These are phyloP conservation scores for Paragyromitra xinjiangensis DNA, from an alignment of 495 filamentous ascomycete genomes.

Conservation along the genomic window DNA sequence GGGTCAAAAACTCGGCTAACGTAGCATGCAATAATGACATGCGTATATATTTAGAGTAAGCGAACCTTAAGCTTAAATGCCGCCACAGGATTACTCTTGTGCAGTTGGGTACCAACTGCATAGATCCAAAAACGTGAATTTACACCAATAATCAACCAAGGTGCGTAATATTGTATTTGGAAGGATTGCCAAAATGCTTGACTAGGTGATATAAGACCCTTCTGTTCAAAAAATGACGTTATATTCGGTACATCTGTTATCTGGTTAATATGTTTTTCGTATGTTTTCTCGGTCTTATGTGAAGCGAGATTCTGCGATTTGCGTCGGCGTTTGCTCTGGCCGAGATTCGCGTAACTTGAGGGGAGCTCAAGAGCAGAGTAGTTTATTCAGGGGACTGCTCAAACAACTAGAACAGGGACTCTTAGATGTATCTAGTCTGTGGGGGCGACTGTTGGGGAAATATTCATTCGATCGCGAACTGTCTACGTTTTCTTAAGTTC, in stretches of 20 bases:
- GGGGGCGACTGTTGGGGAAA: too few relatives aligned
- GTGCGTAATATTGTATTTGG: neutral
- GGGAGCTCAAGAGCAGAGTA: too few relatives aligned
- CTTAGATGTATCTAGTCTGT: too few relatives aligned
- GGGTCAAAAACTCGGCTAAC: too few relatives aligned
- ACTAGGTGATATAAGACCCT: neutral
- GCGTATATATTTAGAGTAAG: neutral
- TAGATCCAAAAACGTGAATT: too few relatives aligned
- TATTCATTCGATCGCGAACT: too few relatives aligned
- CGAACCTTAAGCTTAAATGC: neutral
- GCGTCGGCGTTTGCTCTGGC: neutral
- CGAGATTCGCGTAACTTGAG: neutral
- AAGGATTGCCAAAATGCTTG: neutral
- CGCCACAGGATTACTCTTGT: neutral
- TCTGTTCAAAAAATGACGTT: neutral
- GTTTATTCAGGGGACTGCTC: too few relatives aligned
- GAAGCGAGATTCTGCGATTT: neutral
- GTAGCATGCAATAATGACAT: too few relatives aligned
- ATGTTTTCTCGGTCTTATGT: neutral
- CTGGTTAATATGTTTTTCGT: neutral
- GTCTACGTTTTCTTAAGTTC: too few relatives aligned
- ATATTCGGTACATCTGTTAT: neutral
- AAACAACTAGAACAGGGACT: too few relatives aligned
- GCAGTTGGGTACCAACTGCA: too few relatives aligned
- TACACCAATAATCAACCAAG: neutral